Evolutionary conservation across 1,139 yeast species (phyloP).

Genomic region (Hansenula anomala): DNA sequence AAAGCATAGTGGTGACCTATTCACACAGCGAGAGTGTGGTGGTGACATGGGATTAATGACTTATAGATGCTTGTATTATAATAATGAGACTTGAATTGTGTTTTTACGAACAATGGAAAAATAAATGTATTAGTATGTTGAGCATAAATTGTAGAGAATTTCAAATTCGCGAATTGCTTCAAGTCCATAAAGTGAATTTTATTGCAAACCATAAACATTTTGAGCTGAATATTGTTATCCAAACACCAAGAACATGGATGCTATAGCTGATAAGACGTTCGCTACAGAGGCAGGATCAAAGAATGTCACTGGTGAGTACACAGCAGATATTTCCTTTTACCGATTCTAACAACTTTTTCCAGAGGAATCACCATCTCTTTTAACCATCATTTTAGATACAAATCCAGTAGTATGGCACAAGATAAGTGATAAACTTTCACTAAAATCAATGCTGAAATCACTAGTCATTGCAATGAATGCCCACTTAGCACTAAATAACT

Average conservation of each 20-base stretch:
- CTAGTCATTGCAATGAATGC: slow-evolving; percentile 74
- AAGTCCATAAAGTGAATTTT: too few species aligned
- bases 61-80: not conserved
- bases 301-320: slow-evolving; percentile 9
- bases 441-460: slow-evolving; percentile 55
- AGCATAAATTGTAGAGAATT: too few species aligned
- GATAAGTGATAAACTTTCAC: slow-evolving; percentile 33
- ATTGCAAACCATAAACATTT: too few species aligned
- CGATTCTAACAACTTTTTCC: slow-evolving; percentile 8
- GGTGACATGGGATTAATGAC: slow-evolving; percentile 1
- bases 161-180: too few species aligned
- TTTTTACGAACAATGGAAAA: too few species aligned
- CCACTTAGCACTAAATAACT: slow-evolving; percentile 79
- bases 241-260: too few species aligned
- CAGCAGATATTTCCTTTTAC: too few species aligned
- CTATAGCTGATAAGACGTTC: slow-evolving; percentile 65
- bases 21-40: slow-evolving; percentile 39
- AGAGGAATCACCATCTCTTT: slow-evolving; percentile 77
- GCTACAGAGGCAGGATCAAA: slow-evolving; percentile 32
- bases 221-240: too few species aligned
- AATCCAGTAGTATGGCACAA: slow-evolving; percentile 50
- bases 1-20: slow-evolving; percentile 35
- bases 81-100: too few species aligned
- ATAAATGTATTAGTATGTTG: too few species aligned
- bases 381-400: slow-evolving; percentile 75